Conservation (phyloP, 163 green algal genomes). For the Chlamydomonas reinhardtii region DNA sequence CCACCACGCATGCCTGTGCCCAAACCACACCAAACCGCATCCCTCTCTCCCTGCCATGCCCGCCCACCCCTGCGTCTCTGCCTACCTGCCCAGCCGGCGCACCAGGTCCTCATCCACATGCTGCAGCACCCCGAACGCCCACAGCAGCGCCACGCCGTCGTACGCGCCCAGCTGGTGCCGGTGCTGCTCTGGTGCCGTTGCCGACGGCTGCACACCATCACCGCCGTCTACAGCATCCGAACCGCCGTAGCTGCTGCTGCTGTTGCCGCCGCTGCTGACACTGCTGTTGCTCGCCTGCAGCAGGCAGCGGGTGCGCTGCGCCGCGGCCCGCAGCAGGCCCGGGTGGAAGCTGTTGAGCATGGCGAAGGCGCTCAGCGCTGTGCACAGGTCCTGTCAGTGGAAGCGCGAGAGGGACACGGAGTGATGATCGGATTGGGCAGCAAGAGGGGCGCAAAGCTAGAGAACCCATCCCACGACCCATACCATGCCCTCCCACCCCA, state of each 20-base stretch:
- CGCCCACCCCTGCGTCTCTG: no score
- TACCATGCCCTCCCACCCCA: no score
- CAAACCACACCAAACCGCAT: no score
- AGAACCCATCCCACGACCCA: no score
- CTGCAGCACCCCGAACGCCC: conserved; percentile 35
- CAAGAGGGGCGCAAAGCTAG: background rate
- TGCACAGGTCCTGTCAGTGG: background rate
- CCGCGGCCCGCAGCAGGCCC: background rate
- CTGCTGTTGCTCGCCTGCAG: background rate
- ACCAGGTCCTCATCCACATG: background rate
- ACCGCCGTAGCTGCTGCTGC: background rate
- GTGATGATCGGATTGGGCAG: background rate
- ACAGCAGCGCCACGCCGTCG: conserved; percentile 30
- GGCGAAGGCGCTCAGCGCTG: conserved; percentile 27
- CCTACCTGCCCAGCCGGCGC: background rate
- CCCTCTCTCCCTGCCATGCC: no score
- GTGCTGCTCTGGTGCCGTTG: background rate
- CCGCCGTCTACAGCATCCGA: background rate
- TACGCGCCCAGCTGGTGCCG: background rate
- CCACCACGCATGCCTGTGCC: no score
- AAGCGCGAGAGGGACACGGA: background rate
- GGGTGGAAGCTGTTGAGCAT: conserved; percentile 34
- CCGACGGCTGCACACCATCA: no score
- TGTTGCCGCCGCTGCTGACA: background rate
- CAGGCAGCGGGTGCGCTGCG: background rate